Conservation (phyloP, 78 protist genomes). For the Polysphondylium violaceum region DNA sequence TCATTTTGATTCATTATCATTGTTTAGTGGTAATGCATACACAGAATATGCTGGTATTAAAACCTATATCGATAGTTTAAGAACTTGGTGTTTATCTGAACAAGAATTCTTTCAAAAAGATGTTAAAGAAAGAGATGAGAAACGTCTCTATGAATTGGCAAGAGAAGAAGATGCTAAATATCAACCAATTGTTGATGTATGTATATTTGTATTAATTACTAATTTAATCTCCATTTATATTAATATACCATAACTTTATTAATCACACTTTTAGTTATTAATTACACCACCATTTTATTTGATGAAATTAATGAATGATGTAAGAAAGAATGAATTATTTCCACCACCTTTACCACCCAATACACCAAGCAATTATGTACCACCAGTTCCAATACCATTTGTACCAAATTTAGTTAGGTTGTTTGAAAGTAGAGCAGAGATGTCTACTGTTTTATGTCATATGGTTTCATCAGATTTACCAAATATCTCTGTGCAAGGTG, state of each 20-base stretch:
- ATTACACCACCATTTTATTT: conserved; percentile 50
- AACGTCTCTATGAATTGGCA: conserved; percentile 8
- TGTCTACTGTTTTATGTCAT: conserved; percentile 15
- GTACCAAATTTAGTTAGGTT: conserved; percentile 43
- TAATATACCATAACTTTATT: neutral
- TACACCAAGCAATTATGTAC: neutral
- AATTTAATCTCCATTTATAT: neutral
- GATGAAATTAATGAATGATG: conserved; percentile 11
- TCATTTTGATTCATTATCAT: conserved; percentile 49
- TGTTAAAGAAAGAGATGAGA: conserved; percentile 44
- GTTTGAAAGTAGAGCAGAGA: conserved; percentile 23
- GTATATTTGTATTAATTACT: neutral
- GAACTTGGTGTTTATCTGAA: conserved; percentile 78
- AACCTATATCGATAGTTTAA: conserved; percentile 52
- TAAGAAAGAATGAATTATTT: conserved; percentile 63
- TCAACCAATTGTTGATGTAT: conserved; percentile 58
- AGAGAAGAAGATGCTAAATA: conserved; percentile 27
- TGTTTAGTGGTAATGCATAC: conserved; percentile 33
- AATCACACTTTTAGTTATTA: conserved; percentile 23
- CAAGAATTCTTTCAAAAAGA: conserved; percentile 69
- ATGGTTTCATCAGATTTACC: conserved; percentile 44
- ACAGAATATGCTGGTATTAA: conserved; percentile 77
- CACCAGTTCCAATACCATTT: conserved; percentile 52
- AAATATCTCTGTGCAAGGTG: conserved; percentile 26
- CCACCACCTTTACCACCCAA: conserved; percentile 60